Conservation (phyloP, 2,329 filamentous ascomycete genomes). For the Cladophialophora carrionii region DNA sequence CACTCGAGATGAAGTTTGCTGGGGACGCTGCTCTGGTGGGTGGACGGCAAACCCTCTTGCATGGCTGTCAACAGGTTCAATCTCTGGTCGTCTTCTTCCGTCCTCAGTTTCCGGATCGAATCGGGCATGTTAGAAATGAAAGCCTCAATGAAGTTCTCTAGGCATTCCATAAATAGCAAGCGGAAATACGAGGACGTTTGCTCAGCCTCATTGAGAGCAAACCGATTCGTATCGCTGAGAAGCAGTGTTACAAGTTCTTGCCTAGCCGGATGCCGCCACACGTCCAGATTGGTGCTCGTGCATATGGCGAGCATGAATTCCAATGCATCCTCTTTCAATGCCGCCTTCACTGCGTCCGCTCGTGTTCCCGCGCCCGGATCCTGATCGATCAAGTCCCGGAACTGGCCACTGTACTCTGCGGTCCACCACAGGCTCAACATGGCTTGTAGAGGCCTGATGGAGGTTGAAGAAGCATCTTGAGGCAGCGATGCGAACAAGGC, state of each 20-base stretch:
- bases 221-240: slow-evolving; percentile 73
- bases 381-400: slow-evolving; percentile 72
- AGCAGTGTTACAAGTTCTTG: slow-evolving; percentile 80
- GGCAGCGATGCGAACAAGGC: slow-evolving; percentile 50
- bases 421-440: slow-evolving; percentile 84
- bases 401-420: slow-evolving; percentile 89
- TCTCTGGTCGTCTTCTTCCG: slow-evolving; percentile 83
- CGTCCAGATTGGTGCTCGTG: slow-evolving; percentile 75
- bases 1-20: slow-evolving; percentile 70
- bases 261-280: slow-evolving; percentile 87
- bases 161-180: slow-evolving; percentile 71
- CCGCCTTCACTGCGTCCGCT: slow-evolving; percentile 72
- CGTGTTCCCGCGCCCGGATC: slow-evolving; percentile 56
- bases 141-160: slow-evolving; percentile 86
- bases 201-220: slow-evolving; percentile 64
- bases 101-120: slow-evolving; percentile 79
- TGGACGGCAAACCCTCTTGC: slow-evolving; percentile 49
- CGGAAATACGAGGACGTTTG: slow-evolving; percentile 74
- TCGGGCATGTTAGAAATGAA: slow-evolving; percentile 97
- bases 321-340: slow-evolving; percentile 84
- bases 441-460: slow-evolving; percentile 74
- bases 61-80: slow-evolving; percentile 52
- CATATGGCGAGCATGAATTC: slow-evolving; percentile 88
- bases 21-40: slow-evolving; percentile 50
- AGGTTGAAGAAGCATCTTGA: slow-evolving; percentile 44